Base-by-base conservation (phyloP, 1,284 basidiomycete genomes). In the Irpex sp. region DNA sequence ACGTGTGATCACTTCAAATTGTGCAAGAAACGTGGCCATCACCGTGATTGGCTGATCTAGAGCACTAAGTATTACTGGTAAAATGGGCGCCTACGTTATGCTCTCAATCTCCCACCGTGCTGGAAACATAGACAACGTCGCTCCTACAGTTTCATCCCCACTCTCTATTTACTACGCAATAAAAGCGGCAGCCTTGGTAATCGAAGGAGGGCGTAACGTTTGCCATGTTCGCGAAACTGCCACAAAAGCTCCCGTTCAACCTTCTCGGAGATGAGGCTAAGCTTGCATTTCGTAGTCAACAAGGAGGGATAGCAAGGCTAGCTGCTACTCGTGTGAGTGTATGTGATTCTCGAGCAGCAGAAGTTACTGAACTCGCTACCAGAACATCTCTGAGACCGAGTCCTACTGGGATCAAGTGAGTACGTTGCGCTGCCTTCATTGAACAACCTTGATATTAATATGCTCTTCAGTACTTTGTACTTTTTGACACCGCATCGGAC, bases 401-500 rank as follows among this genome's bases (percentile, higher is more conserved):
- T 77, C 77, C 15, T 95, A 96, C 72, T 96, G 94, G 94, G 84
- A 93, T 65, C 92, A 93, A 78, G 91, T 91, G 67, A 67, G 83
- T 72, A 26, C 37, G 38, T 48, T 63, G 49, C 57, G 15, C 8
- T 56, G 21, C 17, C 60, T 15, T 37, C 51, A 26, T 56, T 52
- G 58, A 34, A 31, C 44, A 5, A n/a, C 56, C 62, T 51, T 17
- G 62, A 62, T 65, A 62, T 69, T 62, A 68, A 60, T 64, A 34
- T 69, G 64, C 62, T 36, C 64, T 63, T 9, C 73, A 96, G 89
- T 97, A 92, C 75, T 88, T 91, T 67, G 78, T 84, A 44, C 78
- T 97, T 8, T 96, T 96, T 74, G 93, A 93, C 77, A 90, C 91
- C 5, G 83, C 92, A 0, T 91, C 92, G 0, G 95, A 97, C 72